A percentile compares a stretch with the other conserved stretches of the same genome.
phyloP scores from a whole-genome alignment of 805 yeast species.

The Torulaspora quercuum region DNA sequence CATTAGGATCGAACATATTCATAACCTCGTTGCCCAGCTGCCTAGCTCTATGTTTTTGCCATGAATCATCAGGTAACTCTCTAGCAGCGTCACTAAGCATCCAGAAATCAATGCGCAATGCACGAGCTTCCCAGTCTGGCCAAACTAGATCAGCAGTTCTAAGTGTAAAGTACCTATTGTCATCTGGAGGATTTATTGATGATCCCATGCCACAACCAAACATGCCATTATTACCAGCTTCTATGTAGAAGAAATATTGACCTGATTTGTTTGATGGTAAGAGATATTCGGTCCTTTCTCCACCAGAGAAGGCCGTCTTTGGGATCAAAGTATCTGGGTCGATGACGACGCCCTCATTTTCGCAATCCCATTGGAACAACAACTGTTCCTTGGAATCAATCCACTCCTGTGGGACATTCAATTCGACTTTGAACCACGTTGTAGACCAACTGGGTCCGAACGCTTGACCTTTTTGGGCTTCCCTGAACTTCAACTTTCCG shows the following conservation, averaged over 20 bases:
- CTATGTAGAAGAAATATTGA: slow-evolving; percentile 71
- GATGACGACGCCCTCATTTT: slow-evolving; percentile 82
- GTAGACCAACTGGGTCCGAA: slow-evolving; percentile 98
- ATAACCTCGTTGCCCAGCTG: slow-evolving; percentile 77
- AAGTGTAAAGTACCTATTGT: slow-evolving; percentile 66
- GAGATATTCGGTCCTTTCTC: slow-evolving; percentile 71
- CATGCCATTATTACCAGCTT: slow-evolving; percentile 93
- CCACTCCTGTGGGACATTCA: slow-evolving; percentile 59
- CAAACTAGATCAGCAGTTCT: slow-evolving; percentile 71
- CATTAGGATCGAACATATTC: slow-evolving; percentile 74
- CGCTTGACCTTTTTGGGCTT: slow-evolving; percentile 63
- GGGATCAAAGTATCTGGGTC: slow-evolving; percentile 55
- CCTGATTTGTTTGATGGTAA: slow-evolving; percentile 53
- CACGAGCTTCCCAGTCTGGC: slow-evolving; percentile 78
- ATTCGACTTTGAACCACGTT: slow-evolving; percentile 78
- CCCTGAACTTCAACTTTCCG: slow-evolving; percentile 43
- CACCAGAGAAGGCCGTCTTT: slow-evolving; percentile 83
- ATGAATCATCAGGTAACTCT: slow-evolving; percentile 67
- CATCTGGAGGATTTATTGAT: slow-evolving; percentile 64
- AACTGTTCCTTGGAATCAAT: slow-evolving; percentile 47
- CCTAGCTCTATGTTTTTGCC: slow-evolving; percentile 83
- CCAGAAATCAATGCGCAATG: slow-evolving; percentile 77
- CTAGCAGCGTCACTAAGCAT: slow-evolving; percentile 88
- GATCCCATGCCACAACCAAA: slow-evolving; percentile 69
- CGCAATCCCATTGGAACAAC: slow-evolving; percentile 78